Conservation (phyloP, 768 basidiomycete genomes). For the Candolleomyces efflorescens region DNA sequence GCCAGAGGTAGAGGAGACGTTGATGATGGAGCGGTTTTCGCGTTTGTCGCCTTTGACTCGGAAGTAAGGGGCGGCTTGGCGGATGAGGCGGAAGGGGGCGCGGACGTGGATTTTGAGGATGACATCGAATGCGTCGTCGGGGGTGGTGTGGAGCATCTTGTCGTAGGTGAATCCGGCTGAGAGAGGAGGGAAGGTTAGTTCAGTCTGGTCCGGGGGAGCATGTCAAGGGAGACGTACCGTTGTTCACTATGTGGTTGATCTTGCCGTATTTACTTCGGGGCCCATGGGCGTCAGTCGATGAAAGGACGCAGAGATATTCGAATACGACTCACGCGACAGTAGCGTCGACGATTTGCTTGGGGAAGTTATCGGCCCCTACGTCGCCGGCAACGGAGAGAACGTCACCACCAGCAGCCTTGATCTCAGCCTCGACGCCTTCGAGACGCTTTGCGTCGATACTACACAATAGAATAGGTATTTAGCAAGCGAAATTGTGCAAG, state of each 20-base stretch:
- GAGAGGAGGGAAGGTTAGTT: not conserved
- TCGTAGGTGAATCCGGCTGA: slow-evolving; percentile 75
- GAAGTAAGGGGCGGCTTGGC: slow-evolving; percentile 83
- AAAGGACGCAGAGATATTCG: not conserved
- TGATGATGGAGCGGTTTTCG: slow-evolving; percentile 73
- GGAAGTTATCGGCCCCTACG: slow-evolving; percentile 80
- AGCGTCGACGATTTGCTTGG: slow-evolving; percentile 69
- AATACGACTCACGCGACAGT: slow-evolving; percentile 61
- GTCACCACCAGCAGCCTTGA: slow-evolving; percentile 68
- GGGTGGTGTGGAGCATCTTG: slow-evolving; percentile 85
- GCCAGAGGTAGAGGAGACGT: slow-evolving; percentile 79
- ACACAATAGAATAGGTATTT: not conserved
- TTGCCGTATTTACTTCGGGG: slow-evolving; percentile 66
- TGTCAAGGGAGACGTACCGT: slow-evolving; percentile 38
- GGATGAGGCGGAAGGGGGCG: slow-evolving; percentile 80
- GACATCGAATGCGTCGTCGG: slow-evolving; percentile 77
- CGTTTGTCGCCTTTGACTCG: slow-evolving; percentile 62
- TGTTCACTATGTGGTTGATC: slow-evolving; percentile 85
- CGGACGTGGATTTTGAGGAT: slow-evolving; percentile 84
- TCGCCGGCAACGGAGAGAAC: slow-evolving; percentile 75
- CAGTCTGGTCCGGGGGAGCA: not conserved
- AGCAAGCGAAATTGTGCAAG: not conserved
- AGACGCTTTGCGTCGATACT: slow-evolving; percentile 75
- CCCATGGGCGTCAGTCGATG: not conserved
- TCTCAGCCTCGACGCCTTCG: slow-evolving; percentile 63